Evolutionary conservation across 305 asterid species (phyloP).

Genomic region (Fraxinus baroniana): DNA sequence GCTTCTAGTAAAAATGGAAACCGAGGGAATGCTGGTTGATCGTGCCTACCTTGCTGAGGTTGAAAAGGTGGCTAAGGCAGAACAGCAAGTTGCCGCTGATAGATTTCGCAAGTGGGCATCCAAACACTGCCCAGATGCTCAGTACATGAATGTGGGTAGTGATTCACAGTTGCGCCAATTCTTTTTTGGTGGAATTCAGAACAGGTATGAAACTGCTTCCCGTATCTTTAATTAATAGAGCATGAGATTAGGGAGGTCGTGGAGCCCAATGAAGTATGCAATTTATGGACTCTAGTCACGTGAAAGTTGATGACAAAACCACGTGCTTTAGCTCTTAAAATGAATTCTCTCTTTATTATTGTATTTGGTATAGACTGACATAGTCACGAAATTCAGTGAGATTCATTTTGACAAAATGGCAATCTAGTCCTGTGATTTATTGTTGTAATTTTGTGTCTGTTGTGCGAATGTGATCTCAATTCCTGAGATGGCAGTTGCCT

Average conservation of each 20-base stretch:
- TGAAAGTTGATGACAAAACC: neutral
- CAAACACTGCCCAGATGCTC: conserved; percentile 76
- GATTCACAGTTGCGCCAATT: conserved; percentile 88
- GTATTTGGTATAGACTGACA: neutral
- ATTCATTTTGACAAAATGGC: neutral
- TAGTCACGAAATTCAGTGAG: neutral
- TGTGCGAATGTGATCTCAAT: neutral
- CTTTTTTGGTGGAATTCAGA: conserved; percentile 86
- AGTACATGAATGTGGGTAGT: conserved; percentile 91
- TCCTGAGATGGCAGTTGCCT: neutral
- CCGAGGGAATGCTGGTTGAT: conserved; percentile 93
- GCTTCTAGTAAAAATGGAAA: conserved; percentile 88
- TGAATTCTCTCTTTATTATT: neutral
- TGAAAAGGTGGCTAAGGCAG: conserved; percentile 81
- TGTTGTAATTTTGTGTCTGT: neutral
- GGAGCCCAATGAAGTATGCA: neutral
- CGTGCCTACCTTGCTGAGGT: conserved; percentile 87
- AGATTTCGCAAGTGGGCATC: conserved; percentile 97
- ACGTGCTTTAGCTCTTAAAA: neutral
- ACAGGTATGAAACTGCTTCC: conserved; percentile 47
- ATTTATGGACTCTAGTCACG: conserved; percentile 2
- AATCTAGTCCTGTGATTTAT: neutral
- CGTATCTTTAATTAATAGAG: neutral
- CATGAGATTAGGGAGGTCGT: conserved; percentile 7
- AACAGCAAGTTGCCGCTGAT: conserved; percentile 81